A percentile compares a stretch with the other conserved stretches of the same genome.
phyloP scores from a whole-genome alignment of 2,329 filamentous ascomycete genomes.

The Coniochaeta sp. region DNA sequence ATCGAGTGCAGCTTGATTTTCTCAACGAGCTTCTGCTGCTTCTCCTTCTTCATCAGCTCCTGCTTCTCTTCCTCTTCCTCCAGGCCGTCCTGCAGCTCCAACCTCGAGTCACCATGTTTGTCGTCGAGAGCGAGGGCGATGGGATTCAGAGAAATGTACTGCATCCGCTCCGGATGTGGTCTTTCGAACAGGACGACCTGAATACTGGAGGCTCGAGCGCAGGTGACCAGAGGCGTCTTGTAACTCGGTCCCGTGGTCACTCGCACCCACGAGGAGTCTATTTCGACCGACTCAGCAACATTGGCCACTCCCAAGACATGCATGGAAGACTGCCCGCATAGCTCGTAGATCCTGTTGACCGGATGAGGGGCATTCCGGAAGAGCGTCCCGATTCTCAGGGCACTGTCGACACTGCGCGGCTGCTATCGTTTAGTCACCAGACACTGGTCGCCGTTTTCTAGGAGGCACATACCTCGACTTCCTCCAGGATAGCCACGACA shows the following conservation, averaged over 20 bases:
- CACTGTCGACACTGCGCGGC: constrained; percentile 78
- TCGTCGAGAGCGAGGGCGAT: constrained; percentile 82
- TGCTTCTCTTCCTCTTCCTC: constrained; percentile 68
- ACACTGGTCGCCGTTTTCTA: neutral
- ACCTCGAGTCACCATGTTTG: constrained; percentile 40
- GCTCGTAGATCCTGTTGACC: constrained; percentile 69
- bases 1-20: constrained; percentile 89
- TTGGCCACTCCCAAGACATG: constrained; percentile 84
- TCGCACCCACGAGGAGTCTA: constrained; percentile 65
- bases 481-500: constrained; percentile 81
- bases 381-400: constrained; percentile 74
- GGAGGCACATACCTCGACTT: constrained; percentile 67
- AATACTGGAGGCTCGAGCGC: constrained; percentile 62
- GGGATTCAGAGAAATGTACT: constrained; percentile 87
- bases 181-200: constrained; percentile 88
- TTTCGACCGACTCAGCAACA: constrained; percentile 38
- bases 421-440: constrained; percentile 22
- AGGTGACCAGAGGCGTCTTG: constrained; percentile 65
- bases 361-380: constrained; percentile 77
- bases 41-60: constrained; percentile 48
- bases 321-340: constrained; percentile 77
- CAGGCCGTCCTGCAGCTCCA: constrained; percentile 37
- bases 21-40: constrained; percentile 63
- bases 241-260: constrained; percentile 44
- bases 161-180: constrained; percentile 81